Percentiles rank a stretch among this genome's conserved stretches.
These are phyloP conservation scores for Tardiomyces depauwii DNA, from an alignment of 1,139 yeast species.

Conservation along the genomic window DNA sequence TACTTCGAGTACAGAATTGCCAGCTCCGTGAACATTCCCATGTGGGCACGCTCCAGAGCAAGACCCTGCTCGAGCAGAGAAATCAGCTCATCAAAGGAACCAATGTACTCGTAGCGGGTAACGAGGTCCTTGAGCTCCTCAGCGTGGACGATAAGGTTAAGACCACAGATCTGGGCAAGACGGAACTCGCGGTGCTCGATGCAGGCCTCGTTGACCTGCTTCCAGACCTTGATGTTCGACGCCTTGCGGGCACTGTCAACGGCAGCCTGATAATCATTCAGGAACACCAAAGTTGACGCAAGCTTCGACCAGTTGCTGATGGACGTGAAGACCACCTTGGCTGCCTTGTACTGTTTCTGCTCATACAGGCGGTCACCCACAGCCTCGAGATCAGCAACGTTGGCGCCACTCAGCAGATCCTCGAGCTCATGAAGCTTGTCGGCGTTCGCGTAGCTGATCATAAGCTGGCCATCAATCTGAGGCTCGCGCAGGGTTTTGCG, in stretches of 20 bases:
- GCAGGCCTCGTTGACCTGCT: conserved; percentile 94
- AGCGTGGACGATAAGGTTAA: conserved; percentile 92
- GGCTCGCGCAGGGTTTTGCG: conserved; percentile 88
- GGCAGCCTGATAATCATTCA: conserved; percentile 90
- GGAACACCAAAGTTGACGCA: conserved; percentile 88
- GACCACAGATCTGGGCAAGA: conserved; percentile 96
- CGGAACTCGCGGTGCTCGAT: conserved; percentile 91
- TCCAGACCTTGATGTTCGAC: conserved; percentile 89
- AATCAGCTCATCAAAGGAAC: conserved; percentile 85
- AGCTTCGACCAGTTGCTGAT: conserved; percentile 91
- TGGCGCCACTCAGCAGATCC: conserved; percentile 70
- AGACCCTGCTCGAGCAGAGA: conserved; percentile 91
- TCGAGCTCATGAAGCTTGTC: conserved; percentile 73
- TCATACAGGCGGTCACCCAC: conserved; percentile 90
- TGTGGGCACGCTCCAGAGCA: conserved; percentile 95
- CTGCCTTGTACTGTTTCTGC: conserved; percentile 79
- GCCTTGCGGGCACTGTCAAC: conserved; percentile 99
- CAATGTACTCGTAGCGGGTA: conserved; percentile 74
- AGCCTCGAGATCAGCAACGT: conserved; percentile 83
- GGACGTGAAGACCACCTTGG: conserved; percentile 74
- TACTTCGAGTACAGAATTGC: conserved; percentile 87
- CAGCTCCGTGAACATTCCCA: conserved; percentile 98
- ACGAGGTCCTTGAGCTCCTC: conserved; percentile 93
- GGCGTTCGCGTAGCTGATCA: conserved; percentile 76
- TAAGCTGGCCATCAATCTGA: conserved; percentile 80